Conservation (phyloP, 2,329 filamentous ascomycete genomes). For the Colletotrichum scovillei region DNA sequence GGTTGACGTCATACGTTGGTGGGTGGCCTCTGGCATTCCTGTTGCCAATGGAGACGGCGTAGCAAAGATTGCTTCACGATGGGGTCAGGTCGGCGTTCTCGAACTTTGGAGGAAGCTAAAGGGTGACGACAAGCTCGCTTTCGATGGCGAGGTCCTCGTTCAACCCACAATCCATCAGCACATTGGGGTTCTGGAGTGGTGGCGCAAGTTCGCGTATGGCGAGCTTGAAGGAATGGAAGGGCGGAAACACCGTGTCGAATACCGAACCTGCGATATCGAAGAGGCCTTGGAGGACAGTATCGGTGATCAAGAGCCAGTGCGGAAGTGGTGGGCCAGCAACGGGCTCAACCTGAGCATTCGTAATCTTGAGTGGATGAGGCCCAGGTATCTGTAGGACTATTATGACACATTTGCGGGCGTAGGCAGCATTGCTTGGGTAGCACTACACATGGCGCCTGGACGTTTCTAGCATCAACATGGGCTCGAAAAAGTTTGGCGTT, state of each 20-base stretch:
- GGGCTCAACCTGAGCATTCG: conserved; percentile 84
- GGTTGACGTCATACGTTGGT: conserved; percentile 84
- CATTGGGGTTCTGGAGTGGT: conserved; percentile 90
- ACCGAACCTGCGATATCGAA: conserved; percentile 95
- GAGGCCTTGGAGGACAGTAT: conserved; percentile 92
- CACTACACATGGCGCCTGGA: conserved; percentile 8
- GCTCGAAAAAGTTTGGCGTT: conserved; percentile 1
- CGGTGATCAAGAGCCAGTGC: conserved; percentile 76
- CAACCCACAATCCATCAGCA: conserved; percentile 90
- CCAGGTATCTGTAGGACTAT: conserved; percentile 70
- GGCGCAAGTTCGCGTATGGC: conserved; percentile 76
- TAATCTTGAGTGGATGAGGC: conserved; percentile 91
- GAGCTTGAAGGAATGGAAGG: conserved; percentile 66
- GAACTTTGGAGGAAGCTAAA: conserved; percentile 83
- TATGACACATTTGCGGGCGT: conserved; percentile 2
- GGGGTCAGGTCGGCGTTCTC: conserved; percentile 86
- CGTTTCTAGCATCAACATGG: neutral
- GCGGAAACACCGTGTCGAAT: conserved; percentile 79
- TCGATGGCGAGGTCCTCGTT: conserved; percentile 85
- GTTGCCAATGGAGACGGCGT: conserved; percentile 85
- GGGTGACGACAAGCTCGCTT: conserved; percentile 74
- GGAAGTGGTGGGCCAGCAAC: conserved; percentile 89
- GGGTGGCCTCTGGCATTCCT: conserved; percentile 84
- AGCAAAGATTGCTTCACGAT: conserved; percentile 84
- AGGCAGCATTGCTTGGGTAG: conserved; percentile 3